Conservation (phyloP, 257 asterid species). For the Nemophila menziesii region DNA sequence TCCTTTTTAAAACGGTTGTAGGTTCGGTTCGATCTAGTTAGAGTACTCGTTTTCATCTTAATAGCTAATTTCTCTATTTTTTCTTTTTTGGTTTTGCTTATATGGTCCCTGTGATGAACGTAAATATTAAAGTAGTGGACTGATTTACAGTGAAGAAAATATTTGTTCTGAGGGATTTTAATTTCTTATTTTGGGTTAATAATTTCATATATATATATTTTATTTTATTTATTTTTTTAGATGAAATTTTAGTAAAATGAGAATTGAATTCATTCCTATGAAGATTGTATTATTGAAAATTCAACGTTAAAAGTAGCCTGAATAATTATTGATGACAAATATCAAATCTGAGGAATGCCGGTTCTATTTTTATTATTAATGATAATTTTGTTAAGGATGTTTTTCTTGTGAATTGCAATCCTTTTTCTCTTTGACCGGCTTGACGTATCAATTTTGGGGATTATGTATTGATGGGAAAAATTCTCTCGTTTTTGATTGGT, state of each 20-base stretch:
- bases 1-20: too few relatives aligned
- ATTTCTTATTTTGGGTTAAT: not conserved
- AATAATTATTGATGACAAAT: slow-evolving; percentile 19
- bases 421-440: too few relatives aligned
- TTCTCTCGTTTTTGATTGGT: too few relatives aligned
- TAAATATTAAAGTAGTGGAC: slow-evolving; percentile 39
- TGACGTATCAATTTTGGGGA: too few relatives aligned
- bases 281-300: slow-evolving; percentile 12
- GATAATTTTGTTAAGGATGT: too few relatives aligned
- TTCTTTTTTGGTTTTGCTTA: not conserved
- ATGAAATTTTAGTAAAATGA: too few relatives aligned
- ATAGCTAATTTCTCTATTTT: too few relatives aligned
- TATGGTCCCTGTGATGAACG: slow-evolving; percentile 18
- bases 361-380: not conserved
- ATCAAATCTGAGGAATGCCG: slow-evolving; percentile 32
- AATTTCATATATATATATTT: not conserved
- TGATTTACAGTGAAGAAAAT: slow-evolving; percentile 28
- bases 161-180: slow-evolving; percentile 24
- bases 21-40: too few relatives aligned
- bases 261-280: slow-evolving; percentile 19
- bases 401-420: too few relatives aligned
- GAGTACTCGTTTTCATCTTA: too few relatives aligned
- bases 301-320: slow-evolving; percentile 47
- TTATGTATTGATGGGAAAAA: too few relatives aligned
- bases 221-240: not conserved